Base-by-base conservation (phyloP, 2,329 filamentous ascomycete species). In the Leptographium lundbergii region DNA sequence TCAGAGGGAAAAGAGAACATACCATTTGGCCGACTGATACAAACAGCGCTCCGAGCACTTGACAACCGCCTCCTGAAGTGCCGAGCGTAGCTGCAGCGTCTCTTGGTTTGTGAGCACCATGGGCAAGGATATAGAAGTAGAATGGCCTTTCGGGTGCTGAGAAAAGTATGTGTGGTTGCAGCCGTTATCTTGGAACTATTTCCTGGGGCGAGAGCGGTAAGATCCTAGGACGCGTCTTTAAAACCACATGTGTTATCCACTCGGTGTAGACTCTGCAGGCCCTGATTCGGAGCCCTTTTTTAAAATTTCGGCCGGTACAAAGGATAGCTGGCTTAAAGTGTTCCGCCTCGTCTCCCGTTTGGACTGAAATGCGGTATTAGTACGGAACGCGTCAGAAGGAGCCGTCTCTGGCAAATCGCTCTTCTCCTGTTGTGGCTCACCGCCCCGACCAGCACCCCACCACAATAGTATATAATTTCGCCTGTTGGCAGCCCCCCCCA, bases 1-100 rank as follows among this genome's bases (percentile, higher is more conserved):
- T 7, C 7, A 7, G 32, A 13, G 10, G 39, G 22, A 36, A n/a
- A 6, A 6, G 34, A 50, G 47, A 52, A 51, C 67, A 59, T 70
- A 96, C 94, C 94, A 99, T 84, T 97, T 97, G 32, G 94, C 87
- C 7, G 92, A 94, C 67, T 96, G 91, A 69, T 96, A 97, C 14
- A 99, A 81, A 71, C 94, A 96, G 70, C 94, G 80, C 70, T 99
- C 94, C 1, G 91, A 95, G 74, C 91, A 97, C 69, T 91, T 91
- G 27, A 94, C 80, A 3, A 94, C 86, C 34, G 92, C 90, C 67
- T 91, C 87, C 70, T 95, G 89, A 51, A 96, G 79, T 39, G 89
- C 83, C 45, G 79, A 80, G 67, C 87, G 84, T 61, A 95, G 77
- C 68, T 90, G 86, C 56, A 76, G 73, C 52, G 78, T 75, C 62